These are phyloP conservation scores for Nicotiana tomentosiformis DNA, from an alignment of 257 asterid species.

Conservation along the genomic window DNA sequence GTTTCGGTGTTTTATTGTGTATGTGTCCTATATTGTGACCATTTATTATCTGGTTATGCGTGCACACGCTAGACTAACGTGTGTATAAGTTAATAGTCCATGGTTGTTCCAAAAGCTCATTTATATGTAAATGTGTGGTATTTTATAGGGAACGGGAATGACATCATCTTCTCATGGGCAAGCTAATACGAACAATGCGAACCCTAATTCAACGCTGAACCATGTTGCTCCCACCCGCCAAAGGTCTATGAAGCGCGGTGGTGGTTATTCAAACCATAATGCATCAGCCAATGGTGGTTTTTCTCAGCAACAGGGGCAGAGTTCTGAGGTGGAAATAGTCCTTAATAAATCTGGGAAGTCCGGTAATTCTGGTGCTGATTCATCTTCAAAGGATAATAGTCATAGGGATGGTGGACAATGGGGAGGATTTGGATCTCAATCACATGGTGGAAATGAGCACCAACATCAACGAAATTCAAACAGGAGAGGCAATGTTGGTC, in stretches of 20 bases:
- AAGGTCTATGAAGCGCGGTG: constrained; percentile 46
- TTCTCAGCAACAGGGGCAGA: constrained; percentile 36
- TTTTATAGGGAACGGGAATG: constrained; percentile 27
- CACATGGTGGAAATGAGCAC: constrained; percentile 42
- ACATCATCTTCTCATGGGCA: constrained; percentile 40
- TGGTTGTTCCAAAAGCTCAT: neutral
- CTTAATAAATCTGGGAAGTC: constrained; percentile 29
- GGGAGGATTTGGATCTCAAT: constrained; percentile 37
- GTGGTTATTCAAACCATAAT: constrained; percentile 30
- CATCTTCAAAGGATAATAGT: constrained; percentile 30
- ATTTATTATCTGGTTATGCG: neutral
- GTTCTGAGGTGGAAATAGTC: constrained; percentile 21
- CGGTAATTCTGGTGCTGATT: constrained; percentile 29
- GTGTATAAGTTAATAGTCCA: neutral
- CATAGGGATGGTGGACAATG: constrained; percentile 48
- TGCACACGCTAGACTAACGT: neutral
- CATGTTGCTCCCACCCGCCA: constrained; percentile 40
- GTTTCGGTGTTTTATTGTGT: neutral
- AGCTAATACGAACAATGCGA: constrained; percentile 20
- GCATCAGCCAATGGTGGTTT: constrained; percentile 28
- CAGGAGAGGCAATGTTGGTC: constrained; percentile 55
- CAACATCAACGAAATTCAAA: constrained; percentile 48
- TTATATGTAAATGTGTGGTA: neutral
- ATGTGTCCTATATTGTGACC: neutral
- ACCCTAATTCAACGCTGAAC: constrained; percentile 33